A percentile compares a stretch with the other conserved stretches of the same genome.
phyloP scores from a whole-genome alignment of 2,329 filamentous ascomycete species.

The Neonectria sp. region DNA sequence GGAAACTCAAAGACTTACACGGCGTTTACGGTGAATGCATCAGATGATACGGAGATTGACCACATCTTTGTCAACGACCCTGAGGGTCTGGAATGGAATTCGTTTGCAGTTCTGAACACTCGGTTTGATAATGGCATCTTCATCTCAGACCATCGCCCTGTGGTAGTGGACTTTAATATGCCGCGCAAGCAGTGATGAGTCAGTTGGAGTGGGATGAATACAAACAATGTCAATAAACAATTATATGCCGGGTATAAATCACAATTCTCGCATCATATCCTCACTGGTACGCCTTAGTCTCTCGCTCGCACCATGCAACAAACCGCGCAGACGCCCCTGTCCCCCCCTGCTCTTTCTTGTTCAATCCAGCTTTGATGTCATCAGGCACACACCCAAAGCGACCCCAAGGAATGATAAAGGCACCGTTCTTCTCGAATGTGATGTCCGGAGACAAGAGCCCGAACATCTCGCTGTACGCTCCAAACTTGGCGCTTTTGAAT shows the following conservation, averaged over 20 bases:
- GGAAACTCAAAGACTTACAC: conserved; percentile 51
- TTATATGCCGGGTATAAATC: background rate
- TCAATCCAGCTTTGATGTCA: conserved; percentile 31
- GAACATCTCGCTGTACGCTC: conserved; percentile 41
- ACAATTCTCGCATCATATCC: background rate
- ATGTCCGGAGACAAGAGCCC: conserved; percentile 38
- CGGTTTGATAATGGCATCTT: conserved; percentile 48
- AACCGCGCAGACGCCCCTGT: conserved; percentile 29
- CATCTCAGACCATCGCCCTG: conserved; percentile 53
- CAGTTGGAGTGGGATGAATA: background rate
- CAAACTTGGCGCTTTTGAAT: conserved; percentile 38
- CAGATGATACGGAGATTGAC: conserved; percentile 46
- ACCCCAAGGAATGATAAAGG: conserved; percentile 35
- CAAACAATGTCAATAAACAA: background rate
- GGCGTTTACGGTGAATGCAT: conserved; percentile 41
- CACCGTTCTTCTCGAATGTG: conserved; percentile 31
- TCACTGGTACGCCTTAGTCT: conserved; percentile 23
- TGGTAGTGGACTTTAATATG: conserved; percentile 49
- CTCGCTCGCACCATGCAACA: conserved; percentile 34
- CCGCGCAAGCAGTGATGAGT: conserved; percentile 3
- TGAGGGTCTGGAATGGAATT: conserved; percentile 41
- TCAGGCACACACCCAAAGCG: conserved; percentile 34
- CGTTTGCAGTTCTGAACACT: conserved; percentile 46
- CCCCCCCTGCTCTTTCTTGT: conserved; percentile 24
- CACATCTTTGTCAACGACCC: conserved; percentile 51